Evolutionary conservation across 2,329 filamentous ascomycete genomes (phyloP).

Genomic region (Grosmannia huntii): DNA sequence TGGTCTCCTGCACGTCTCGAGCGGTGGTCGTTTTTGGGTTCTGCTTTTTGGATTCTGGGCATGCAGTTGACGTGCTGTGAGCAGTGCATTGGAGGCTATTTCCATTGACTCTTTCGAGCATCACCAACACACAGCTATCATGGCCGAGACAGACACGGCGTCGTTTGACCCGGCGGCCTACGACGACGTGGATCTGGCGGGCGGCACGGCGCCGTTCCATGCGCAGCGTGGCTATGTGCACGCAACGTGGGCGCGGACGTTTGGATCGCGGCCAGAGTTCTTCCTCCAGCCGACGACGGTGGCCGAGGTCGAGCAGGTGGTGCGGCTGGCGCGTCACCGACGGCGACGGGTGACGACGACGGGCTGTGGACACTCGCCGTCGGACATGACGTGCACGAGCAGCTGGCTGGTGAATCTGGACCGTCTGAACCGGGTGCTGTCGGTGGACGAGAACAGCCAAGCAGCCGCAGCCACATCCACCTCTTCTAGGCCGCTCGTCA

Average conservation of each 20-base stretch:
- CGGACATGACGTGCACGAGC: slow-evolving; percentile 81
- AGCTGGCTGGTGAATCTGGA: slow-evolving; percentile 94
- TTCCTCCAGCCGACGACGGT: slow-evolving; percentile 76
- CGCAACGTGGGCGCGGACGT: slow-evolving; percentile 90
- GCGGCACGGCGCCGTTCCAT: slow-evolving; percentile 52
- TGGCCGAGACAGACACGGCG: background rate
- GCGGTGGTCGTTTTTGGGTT: too few relatives aligned
- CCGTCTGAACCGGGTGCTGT: slow-evolving; percentile 59
- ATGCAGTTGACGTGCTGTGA: background rate
- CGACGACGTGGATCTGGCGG: slow-evolving; percentile 10
- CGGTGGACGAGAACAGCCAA: slow-evolving; percentile 51
- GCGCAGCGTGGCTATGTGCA: slow-evolving; percentile 61
- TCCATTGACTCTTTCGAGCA: too few relatives aligned
- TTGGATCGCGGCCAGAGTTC: slow-evolving; percentile 77
- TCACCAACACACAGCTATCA: too few relatives aligned
- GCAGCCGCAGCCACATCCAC: too few relatives aligned
- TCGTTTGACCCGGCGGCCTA: slow-evolving; percentile 10
- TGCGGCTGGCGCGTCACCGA: slow-evolving; percentile 68
- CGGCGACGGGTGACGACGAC: slow-evolving; percentile 71
- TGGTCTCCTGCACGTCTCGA: background rate
- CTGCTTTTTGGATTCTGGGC: background rate
- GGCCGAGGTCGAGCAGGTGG: slow-evolving; percentile 69
- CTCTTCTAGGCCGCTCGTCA: slow-evolving; percentile 34
- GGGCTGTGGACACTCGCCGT: slow-evolving; percentile 88
- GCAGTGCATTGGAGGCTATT: too few relatives aligned